Percentiles rank a stretch among this genome's conserved stretches.
Conservation (phyloP, 2,329 filamentous ascomycete genomes). For the Aspergillus sojae region DNA sequence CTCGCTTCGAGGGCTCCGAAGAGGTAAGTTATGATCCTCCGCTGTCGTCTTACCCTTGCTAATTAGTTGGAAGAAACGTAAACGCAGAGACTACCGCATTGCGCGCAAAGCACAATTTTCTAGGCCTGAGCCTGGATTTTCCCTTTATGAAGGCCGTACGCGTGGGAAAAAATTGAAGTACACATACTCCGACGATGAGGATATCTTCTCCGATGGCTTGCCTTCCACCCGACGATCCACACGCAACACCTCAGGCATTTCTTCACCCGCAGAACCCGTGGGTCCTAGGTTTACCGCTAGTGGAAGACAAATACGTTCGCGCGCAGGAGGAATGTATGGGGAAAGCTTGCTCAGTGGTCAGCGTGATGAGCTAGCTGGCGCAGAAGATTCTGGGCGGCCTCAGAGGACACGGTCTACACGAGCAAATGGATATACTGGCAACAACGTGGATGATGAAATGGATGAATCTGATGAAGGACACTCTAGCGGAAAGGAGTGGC, state of each 20-base stretch:
- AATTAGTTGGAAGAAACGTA: slow-evolving; percentile 70
- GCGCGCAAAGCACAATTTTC: slow-evolving; percentile 84
- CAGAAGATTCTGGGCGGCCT: slow-evolving; percentile 43
- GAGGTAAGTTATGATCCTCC: slow-evolving; percentile 61
- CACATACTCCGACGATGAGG: slow-evolving; percentile 89
- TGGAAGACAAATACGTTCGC: slow-evolving; percentile 73
- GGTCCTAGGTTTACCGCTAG: slow-evolving; percentile 76
- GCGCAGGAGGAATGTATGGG: slow-evolving; percentile 58
- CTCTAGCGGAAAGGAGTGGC: slow-evolving; percentile 67
- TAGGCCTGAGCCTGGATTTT: slow-evolving; percentile 85
- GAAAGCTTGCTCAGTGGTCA: slow-evolving; percentile 60
- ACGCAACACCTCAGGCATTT: slow-evolving; percentile 68
- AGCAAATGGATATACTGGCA: slow-evolving; percentile 50
- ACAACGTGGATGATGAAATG: slow-evolving; percentile 64
- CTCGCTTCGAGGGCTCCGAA: slow-evolving; percentile 89
- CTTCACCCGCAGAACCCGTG: slow-evolving; percentile 69
- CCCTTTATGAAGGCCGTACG: slow-evolving; percentile 92
- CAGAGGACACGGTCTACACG: slow-evolving; percentile 41
- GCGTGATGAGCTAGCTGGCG: slow-evolving; percentile 47
- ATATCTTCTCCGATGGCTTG: slow-evolving; percentile 63
- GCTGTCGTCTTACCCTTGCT: slow-evolving; percentile 12
- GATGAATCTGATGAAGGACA: slow-evolving; percentile 67
- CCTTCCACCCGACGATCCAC: slow-evolving; percentile 66
- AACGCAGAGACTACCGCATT: slow-evolving; percentile 86
- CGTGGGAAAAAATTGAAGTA: slow-evolving; percentile 96